phyloP scores from a whole-genome alignment of 257 asterid genomes.

The Lycium barbarum region DNA sequence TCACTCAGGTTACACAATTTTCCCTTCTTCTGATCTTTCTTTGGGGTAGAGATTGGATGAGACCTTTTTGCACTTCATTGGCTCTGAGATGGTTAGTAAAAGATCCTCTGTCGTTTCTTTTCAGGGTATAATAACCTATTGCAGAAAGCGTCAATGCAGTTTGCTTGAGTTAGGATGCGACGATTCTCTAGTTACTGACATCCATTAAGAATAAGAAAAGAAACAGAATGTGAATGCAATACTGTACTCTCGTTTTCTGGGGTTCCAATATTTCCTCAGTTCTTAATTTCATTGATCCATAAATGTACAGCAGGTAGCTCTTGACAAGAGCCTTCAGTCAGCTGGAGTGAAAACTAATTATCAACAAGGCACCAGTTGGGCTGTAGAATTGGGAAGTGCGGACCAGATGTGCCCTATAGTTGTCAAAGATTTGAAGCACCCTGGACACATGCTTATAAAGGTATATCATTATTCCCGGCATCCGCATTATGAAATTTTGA shows the following conservation, averaged over 20 bases:
- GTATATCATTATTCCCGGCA: conserved; percentile 38
- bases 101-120: conserved; percentile 26
- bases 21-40: conserved; percentile 21
- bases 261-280: background rate
- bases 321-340: conserved; percentile 39
- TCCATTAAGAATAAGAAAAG: conserved; percentile 39
- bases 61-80: background rate
- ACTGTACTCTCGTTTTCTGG: background rate
- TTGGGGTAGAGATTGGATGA: conserved; percentile 21
- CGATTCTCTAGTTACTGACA: conserved; percentile 71
- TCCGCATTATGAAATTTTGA: background rate
- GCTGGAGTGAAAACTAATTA: conserved; percentile 44
- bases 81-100: background rate
- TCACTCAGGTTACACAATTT: conserved; percentile 41
- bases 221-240: background rate
- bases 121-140: conserved; percentile 67
- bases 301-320: conserved; percentile 46
- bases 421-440: conserved; percentile 82
- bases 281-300: conserved; percentile 6
- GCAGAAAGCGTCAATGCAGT: conserved; percentile 43
- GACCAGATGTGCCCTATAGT: conserved; percentile 71
- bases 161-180: conserved; percentile 46
- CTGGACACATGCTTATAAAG: conserved; percentile 92
- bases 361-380: conserved; percentile 88
- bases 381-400: conserved; percentile 70